Conservation (phyloP, 129 eudicot genomes). For the Dittrichia graveolens region DNA sequence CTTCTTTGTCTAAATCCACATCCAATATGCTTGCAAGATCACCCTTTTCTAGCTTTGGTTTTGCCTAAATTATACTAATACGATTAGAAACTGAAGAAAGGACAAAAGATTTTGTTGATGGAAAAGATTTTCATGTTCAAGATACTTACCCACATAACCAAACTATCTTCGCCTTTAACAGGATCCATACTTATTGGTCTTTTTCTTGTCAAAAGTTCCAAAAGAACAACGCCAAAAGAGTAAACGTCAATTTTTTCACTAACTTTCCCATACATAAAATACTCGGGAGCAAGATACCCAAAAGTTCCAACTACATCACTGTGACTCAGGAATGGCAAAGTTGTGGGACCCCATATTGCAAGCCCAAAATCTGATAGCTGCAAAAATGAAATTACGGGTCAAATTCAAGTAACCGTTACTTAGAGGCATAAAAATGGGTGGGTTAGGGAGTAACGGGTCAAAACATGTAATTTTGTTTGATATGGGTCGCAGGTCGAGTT, state of each 20-base stretch:
- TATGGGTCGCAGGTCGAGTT: neutral
- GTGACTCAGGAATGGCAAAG: conserved; percentile 57
- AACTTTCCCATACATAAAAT: conserved; percentile 97
- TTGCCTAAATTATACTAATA: conserved; percentile 57
- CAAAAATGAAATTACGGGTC: conserved; percentile 7
- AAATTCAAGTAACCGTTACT: conserved; percentile 6
- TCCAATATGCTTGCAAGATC: conserved; percentile 76
- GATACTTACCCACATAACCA: conserved; percentile 94
- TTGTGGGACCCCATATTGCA: conserved; percentile 86
- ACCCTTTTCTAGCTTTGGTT: conserved; percentile 68
- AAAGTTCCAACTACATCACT: conserved; percentile 91
- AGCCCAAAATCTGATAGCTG: conserved; percentile 93
- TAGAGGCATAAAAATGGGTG: neutral
- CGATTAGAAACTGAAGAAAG: conserved; percentile 9
- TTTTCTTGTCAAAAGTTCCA: conserved; percentile 81
- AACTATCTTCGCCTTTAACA: conserved; percentile 79
- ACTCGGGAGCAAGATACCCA: conserved; percentile 97
- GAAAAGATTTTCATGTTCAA: neutral
- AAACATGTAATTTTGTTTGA: neutral
- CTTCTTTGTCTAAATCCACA: conserved; percentile 51
- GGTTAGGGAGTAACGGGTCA: neutral
- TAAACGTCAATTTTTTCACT: conserved; percentile 92
- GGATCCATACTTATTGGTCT: conserved; percentile 69
- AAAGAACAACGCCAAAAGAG: conserved; percentile 91
- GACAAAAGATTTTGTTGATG: neutral